Conservation (phyloP, 1,139 yeast species). For the Meyerozyma smithsonii region DNA sequence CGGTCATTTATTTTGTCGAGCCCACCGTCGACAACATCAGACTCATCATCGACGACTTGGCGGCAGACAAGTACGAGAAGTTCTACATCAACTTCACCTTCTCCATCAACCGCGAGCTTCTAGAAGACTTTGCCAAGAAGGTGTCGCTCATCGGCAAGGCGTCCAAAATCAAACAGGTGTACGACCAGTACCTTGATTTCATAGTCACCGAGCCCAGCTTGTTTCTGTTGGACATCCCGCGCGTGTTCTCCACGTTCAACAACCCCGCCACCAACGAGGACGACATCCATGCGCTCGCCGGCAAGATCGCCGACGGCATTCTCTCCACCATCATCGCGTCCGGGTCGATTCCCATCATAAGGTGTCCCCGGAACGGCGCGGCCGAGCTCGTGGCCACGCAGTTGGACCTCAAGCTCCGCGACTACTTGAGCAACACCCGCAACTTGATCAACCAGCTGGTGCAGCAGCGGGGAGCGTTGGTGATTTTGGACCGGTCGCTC, state of each 20-base stretch:
- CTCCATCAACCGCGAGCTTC: slow-evolving; percentile 64
- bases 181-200: slow-evolving; percentile 88
- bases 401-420: slow-evolving; percentile 76
- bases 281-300: slow-evolving; percentile 64
- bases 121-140: slow-evolving; percentile 85
- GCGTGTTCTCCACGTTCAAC: slow-evolving; percentile 66
- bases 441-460: slow-evolving; percentile 20
- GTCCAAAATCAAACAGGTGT: slow-evolving; percentile 74
- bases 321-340: slow-evolving; percentile 75
- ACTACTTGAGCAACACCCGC: slow-evolving; percentile 72
- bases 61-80: slow-evolving; percentile 68
- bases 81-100: slow-evolving; percentile 85
- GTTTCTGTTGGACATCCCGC: slow-evolving; percentile 68
- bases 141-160: slow-evolving; percentile 71
- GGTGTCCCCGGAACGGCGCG: slow-evolving; percentile 91
- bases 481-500: slow-evolving; percentile 80
- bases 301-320: slow-evolving; percentile 69
- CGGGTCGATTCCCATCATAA: slow-evolving; percentile 78
- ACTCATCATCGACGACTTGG: slow-evolving; percentile 65
- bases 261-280: slow-evolving; percentile 71
- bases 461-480: slow-evolving; percentile 66
- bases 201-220: slow-evolving; percentile 90
- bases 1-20: slow-evolving; percentile 85
- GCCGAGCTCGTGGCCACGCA: slow-evolving; percentile 91
- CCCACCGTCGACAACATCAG: slow-evolving; percentile 78